Evolutionary conservation across 2,329 filamentous ascomycete genomes (phyloP).

Genomic region (Ophiocordyceps camponoti-floridani): DNA sequence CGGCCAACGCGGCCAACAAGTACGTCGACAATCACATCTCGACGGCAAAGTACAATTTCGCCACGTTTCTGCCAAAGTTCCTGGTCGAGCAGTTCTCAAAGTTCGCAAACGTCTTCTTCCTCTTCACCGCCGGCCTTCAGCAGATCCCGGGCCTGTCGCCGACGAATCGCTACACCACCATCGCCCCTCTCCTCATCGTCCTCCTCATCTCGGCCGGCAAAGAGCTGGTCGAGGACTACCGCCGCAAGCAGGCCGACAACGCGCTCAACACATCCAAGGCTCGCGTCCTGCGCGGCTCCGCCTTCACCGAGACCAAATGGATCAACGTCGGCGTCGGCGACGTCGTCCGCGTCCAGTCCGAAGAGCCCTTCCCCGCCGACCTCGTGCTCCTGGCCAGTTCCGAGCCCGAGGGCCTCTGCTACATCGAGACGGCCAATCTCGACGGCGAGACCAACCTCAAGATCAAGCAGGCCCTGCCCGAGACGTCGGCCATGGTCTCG

Average conservation of each 20-base stretch:
- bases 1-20: slow-evolving; percentile 75
- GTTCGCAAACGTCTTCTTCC: slow-evolving; percentile 97
- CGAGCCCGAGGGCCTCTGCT: slow-evolving; percentile 92
- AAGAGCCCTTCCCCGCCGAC: slow-evolving; percentile 89
- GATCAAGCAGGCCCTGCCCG: slow-evolving; percentile 92
- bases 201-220: slow-evolving; percentile 89
- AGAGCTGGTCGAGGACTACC: slow-evolving; percentile 84
- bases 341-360: slow-evolving; percentile 81
- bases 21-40: slow-evolving; percentile 95
- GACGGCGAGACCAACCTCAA: slow-evolving; percentile 98
- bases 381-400: slow-evolving; percentile 84
- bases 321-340: slow-evolving; percentile 86
- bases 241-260: slow-evolving; percentile 72
- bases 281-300: slow-evolving; percentile 63
- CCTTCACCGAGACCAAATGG: slow-evolving; percentile 80
- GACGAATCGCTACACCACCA: slow-evolving; percentile 90
- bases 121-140: slow-evolving; percentile 87
- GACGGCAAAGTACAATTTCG: slow-evolving; percentile 89
- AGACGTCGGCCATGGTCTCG: slow-evolving; percentile 78
- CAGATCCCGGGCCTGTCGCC: slow-evolving; percentile 92
- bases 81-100: slow-evolving; percentile 97
- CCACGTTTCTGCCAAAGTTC: slow-evolving; percentile 92
- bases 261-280: slow-evolving; percentile 78
- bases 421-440: slow-evolving; percentile 95
- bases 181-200: slow-evolving; percentile 81